phyloP scores from a whole-genome alignment of 2,329 filamentous ascomycete genomes.

The Fusarium algeriense region DNA sequence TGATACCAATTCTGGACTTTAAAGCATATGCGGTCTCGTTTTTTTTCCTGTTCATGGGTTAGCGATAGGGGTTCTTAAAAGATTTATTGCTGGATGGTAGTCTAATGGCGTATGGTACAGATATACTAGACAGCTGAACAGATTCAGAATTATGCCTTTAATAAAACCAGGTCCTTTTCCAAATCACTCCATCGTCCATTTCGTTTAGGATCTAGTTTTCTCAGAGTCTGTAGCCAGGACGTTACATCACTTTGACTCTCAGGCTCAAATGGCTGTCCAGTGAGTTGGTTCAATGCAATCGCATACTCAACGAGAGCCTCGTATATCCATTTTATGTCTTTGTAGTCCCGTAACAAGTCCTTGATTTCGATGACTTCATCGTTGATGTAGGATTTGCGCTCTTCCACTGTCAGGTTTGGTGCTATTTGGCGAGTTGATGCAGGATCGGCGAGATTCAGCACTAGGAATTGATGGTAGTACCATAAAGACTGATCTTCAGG shows the following conservation, averaged over 20 bases:
- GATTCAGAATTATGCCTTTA: not conserved
- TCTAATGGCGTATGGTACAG: not conserved
- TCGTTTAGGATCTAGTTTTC: conserved; percentile 79
- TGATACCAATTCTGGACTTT: conserved; percentile 19
- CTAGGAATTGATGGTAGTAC: conserved; percentile 94
- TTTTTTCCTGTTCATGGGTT: not conserved
- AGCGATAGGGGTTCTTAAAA: not conserved
- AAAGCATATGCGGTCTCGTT: conserved; percentile 4
- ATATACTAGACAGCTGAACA: not conserved
- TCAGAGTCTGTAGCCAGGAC: conserved; percentile 74
- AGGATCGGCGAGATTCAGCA: conserved; percentile 73
- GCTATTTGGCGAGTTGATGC: conserved; percentile 69
- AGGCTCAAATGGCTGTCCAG: conserved; percentile 55
- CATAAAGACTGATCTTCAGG: conserved; percentile 96
- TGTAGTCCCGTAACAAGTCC: conserved; percentile 71
- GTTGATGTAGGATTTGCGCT: conserved; percentile 74
- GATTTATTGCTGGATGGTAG: not conserved
- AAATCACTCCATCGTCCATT: conserved; percentile 81
- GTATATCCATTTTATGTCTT: conserved; percentile 83
- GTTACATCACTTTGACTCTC: conserved; percentile 61
- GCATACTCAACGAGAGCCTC: conserved; percentile 85
- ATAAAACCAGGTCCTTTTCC: conserved; percentile 57
- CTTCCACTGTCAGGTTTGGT: conserved; percentile 69
- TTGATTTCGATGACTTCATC: conserved; percentile 81
- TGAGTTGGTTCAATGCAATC: conserved; percentile 67